Conservation (phyloP, 140 eudicot genomes). For the Eryngium alpinum region DNA sequence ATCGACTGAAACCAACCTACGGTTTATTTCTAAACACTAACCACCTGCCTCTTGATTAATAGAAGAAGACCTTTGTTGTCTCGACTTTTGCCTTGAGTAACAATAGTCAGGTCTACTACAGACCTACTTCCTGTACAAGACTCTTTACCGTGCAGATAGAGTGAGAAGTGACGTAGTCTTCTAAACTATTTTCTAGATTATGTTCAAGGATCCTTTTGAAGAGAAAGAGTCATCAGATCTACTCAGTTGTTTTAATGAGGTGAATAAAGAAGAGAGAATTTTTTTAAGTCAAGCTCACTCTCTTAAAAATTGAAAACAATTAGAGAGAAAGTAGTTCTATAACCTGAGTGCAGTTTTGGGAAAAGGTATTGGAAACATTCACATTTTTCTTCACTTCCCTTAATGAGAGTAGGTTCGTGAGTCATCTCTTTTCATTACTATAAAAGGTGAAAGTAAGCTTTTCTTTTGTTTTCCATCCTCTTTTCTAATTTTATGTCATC, state of each 20-base stretch:
- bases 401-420: background rate
- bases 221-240: background rate
- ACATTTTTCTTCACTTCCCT: background rate
- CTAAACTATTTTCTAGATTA: too few species aligned
- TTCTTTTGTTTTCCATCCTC: background rate
- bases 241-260: background rate
- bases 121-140: too few species aligned
- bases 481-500: background rate
- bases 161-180: too few species aligned
- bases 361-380: background rate
- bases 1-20: too few species aligned
- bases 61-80: too few species aligned
- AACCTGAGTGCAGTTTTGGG: background rate
- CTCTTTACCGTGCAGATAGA: too few species aligned
- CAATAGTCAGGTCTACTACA: too few species aligned
- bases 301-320: background rate
- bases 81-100: too few species aligned
- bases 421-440: background rate
- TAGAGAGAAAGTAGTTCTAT: background rate
- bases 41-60: too few species aligned
- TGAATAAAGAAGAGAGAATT: background rate
- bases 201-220: too few species aligned
- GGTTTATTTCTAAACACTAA: too few species aligned
- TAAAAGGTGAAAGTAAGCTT: background rate
- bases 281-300: background rate